Percentiles rank a stretch among this genome's conserved stretches.
These are phyloP conservation scores for Phytophthora colocasiae DNA, from an alignment of 352 stramenopile species.

Conservation along the genomic window DNA sequence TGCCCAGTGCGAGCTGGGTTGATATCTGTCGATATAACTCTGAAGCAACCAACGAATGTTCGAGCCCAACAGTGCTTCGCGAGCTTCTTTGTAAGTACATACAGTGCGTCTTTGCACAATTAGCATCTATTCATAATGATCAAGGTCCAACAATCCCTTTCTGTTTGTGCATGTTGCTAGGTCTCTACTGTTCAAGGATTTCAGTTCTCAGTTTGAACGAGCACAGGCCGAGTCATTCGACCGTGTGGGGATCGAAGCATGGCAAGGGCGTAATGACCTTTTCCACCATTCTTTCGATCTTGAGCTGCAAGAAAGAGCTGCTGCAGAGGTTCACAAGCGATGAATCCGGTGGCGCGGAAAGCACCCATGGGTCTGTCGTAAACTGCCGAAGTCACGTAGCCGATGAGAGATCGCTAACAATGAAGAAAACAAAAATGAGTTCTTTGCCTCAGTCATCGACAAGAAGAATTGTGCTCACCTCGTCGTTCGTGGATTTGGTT, in stretches of 20 bases:
- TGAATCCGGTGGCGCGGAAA: slow-evolving; percentile 71
- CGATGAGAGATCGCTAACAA: slow-evolving; percentile 51
- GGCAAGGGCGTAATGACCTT: slow-evolving; percentile 41
- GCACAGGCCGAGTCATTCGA: slow-evolving; percentile 63
- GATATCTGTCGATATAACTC: slow-evolving; percentile 30
- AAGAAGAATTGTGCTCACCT: slow-evolving; percentile 19
- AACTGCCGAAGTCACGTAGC: slow-evolving; percentile 78
- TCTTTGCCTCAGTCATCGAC: not conserved
- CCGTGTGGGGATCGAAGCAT: slow-evolving; percentile 57
- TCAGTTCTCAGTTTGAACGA: slow-evolving; percentile 36
- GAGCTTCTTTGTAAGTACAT: slow-evolving; percentile 34
- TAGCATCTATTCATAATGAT: slow-evolving; percentile 15
- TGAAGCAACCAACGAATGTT: slow-evolving; percentile 14
- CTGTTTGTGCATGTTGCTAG: slow-evolving; percentile 1
- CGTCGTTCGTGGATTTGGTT: slow-evolving; percentile 12
- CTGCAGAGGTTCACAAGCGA: slow-evolving; percentile 69
- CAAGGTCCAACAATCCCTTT: not conserved
- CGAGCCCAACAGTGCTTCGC: slow-evolving; percentile 4
- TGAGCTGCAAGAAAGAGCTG: slow-evolving; percentile 52
- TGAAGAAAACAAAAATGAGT: slow-evolving; percentile 9
- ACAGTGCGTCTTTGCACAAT: slow-evolving; percentile 27
- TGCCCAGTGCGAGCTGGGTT: slow-evolving; percentile 15
- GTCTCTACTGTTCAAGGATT: not conserved
- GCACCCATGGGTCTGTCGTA: slow-evolving; percentile 79
- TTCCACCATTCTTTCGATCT: slow-evolving; percentile 5